These are phyloP conservation scores for Venturia effusa DNA, from an alignment of 2,329 filamentous ascomycete genomes.

Conservation along the genomic window DNA sequence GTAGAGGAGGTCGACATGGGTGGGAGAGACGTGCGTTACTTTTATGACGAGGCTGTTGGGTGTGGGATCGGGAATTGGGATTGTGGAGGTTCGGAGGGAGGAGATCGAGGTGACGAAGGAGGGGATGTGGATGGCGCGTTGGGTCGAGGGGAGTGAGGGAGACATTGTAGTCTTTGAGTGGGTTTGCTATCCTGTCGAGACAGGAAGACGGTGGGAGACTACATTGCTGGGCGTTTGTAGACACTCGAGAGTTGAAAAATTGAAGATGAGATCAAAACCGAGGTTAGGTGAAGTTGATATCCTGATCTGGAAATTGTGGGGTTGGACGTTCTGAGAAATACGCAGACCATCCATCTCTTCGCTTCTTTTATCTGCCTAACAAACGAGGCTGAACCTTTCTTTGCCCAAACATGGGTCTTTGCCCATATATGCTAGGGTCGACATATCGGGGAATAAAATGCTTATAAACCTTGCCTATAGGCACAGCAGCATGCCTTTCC, in stretches of 20 bases:
- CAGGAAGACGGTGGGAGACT: background rate
- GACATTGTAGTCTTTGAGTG: background rate
- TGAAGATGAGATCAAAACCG: background rate
- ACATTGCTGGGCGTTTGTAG: background rate
- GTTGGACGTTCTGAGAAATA: background rate
- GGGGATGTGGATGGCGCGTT: background rate
- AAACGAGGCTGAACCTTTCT: too few species aligned
- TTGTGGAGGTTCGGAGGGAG: background rate
- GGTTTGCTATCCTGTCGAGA: background rate
- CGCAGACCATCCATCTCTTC: too few species aligned
- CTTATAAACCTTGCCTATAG: too few species aligned
- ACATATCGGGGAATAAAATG: too few species aligned
- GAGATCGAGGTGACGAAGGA: background rate
- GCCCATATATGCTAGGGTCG: too few species aligned
- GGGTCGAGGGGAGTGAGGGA: background rate
- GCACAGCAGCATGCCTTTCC: too few species aligned
- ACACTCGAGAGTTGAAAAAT: background rate
- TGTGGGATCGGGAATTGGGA: slow-evolving; percentile 23
- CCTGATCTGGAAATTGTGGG: background rate
- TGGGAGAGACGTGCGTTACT: slow-evolving; percentile 46
- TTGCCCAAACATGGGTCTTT: too few species aligned
- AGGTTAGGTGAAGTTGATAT: background rate
- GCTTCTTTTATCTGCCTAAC: too few species aligned
- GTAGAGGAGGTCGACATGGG: slow-evolving; percentile 52
- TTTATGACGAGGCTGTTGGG: slow-evolving; percentile 32